Percentiles rank a stretch among this genome's conserved stretches.
phyloP scores from a whole-genome alignment of 163 green algal genomes.

The Scenedesmus sp. region DNA sequence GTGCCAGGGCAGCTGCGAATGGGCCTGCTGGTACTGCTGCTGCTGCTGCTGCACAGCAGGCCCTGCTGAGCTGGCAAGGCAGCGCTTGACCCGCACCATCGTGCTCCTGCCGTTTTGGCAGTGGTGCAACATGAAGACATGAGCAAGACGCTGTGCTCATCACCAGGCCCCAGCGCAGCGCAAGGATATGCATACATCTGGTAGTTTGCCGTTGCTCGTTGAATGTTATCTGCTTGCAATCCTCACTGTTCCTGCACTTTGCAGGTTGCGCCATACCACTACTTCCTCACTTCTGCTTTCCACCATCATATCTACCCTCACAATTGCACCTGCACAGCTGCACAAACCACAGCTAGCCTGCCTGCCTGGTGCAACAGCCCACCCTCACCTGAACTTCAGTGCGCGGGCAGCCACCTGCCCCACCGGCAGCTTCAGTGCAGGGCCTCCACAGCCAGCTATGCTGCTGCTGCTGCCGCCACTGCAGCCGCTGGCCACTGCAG shows the following conservation, averaged over 20 bases:
- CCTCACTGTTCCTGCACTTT: too few relatives aligned
- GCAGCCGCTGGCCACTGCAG: background rate
- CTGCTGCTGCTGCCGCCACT: background rate
- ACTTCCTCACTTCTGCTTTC: background rate
- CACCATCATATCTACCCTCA: background rate
- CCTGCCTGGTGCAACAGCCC: background rate
- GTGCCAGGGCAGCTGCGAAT: background rate
- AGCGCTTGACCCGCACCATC: slow-evolving; percentile 19
- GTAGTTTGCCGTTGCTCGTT: background rate
- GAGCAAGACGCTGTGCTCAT: background rate
- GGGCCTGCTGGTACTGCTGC: background rate
- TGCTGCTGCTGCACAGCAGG: background rate
- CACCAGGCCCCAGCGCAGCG: background rate
- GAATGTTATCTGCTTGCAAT: background rate
- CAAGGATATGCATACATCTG: background rate
- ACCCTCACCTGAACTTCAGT: slow-evolving; percentile 53
- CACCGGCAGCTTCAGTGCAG: slow-evolving; percentile 45
- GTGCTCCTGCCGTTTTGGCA: slow-evolving; percentile 1
- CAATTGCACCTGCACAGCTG: background rate
- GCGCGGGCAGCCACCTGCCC: slow-evolving; percentile 53
- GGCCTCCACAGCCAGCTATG: background rate
- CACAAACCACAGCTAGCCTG: background rate
- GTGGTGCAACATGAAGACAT: background rate
- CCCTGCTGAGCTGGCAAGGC: background rate
- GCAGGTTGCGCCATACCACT: background rate